Percentiles rank a stretch among this genome's conserved stretches.
phyloP scores from a whole-genome alignment of 805 yeast species.

The Brettanomyces anomalus region DNA sequence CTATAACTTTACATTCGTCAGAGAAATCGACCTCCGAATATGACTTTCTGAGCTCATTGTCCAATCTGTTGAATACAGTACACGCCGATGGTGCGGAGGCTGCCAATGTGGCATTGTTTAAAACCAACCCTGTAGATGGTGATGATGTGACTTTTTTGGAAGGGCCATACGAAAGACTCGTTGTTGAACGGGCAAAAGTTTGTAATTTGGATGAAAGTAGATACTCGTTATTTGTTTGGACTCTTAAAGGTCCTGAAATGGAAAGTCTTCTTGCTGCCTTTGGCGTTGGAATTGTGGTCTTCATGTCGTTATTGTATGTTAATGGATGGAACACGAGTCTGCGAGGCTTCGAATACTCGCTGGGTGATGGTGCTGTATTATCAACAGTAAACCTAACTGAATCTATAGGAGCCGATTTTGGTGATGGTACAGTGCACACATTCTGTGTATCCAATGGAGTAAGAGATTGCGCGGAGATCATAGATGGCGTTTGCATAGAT shows the following conservation, averaged over 20 bases:
- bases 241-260: constrained; percentile 1
- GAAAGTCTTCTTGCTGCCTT: not conserved
- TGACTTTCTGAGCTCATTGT: constrained; percentile 16
- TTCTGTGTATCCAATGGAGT: too few species aligned
- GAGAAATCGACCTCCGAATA: constrained; percentile 7
- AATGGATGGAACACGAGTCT: constrained; percentile 2
- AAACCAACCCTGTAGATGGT: constrained; percentile 6
- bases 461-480: too few species aligned
- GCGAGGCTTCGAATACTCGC: constrained; percentile 1
- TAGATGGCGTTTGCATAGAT: too few species aligned
- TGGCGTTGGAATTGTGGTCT: not conserved
- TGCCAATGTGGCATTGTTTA: not conserved
- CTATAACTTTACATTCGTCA: constrained; percentile 8
- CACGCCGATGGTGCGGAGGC: not conserved
- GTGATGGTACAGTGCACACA: too few species aligned
- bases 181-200: constrained; percentile 1
- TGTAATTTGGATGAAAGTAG: constrained; percentile 1
- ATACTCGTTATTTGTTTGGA: not conserved
- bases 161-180: not conserved
- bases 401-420: too few species aligned
- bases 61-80: constrained; percentile 10
- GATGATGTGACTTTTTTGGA: constrained; percentile 1
- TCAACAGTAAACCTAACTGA: too few species aligned
- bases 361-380: too few species aligned
- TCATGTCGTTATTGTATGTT: not conserved